Evolutionary conservation across 2,329 filamentous ascomycete genomes (phyloP).

Genomic region (Phialophora tarda): DNA sequence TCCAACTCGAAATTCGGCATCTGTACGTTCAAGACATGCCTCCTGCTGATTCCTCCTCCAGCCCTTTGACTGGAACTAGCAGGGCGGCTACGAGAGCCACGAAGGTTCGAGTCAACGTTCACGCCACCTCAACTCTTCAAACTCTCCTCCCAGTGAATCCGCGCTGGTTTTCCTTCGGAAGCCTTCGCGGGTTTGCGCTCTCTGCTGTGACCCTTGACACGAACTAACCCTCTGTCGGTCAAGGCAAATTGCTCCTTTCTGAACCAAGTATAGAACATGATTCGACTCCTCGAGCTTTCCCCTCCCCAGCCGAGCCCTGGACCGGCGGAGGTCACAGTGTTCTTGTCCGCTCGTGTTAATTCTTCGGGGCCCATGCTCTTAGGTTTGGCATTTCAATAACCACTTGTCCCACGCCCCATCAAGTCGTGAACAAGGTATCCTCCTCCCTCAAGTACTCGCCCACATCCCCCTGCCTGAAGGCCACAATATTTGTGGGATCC

Average conservation of each 20-base stretch:
- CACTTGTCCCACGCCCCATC: conserved; percentile 16
- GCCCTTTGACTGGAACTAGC: no score
- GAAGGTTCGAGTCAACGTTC: background rate
- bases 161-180: background rate
- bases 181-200: background rate
- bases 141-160: background rate
- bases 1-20: background rate
- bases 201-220: background rate
- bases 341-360: background rate
- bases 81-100: background rate
- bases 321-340: background rate
- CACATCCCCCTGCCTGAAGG: conserved; percentile 90
- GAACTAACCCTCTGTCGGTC: no score
- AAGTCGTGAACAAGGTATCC: conserved; percentile 67
- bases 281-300: background rate
- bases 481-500: conserved; percentile 87
- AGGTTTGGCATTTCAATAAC: background rate
- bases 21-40: background rate
- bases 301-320: background rate
- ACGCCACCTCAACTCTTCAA: background rate
- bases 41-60: background rate
- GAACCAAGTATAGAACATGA: background rate
- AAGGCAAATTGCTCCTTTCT: background rate
- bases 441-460: conserved; percentile 93
- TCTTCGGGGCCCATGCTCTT: background rate